Conservation (phyloP, 345 rosid genomes). For the Hibiscus trionum region DNA sequence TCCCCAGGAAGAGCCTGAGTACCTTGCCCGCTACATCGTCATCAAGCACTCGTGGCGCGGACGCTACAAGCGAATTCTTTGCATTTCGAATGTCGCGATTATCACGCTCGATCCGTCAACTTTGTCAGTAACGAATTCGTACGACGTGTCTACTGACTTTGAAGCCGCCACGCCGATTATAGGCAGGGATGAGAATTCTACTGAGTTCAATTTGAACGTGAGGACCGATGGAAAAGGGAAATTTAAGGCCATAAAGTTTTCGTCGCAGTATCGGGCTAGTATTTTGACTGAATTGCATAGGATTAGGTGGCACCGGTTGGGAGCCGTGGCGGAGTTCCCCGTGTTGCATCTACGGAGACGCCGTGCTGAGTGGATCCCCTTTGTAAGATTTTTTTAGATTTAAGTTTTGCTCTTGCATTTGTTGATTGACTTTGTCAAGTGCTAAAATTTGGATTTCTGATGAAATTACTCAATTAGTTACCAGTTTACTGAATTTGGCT, state of each 20-base stretch:
- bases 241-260: slow-evolving; percentile 74
- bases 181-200: slow-evolving; percentile 66
- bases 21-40: slow-evolving; percentile 77
- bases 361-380: slow-evolving; percentile 72
- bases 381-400: slow-evolving; percentile 44
- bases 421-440: not conserved
- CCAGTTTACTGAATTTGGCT: no score
- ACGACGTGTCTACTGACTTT: slow-evolving; percentile 57
- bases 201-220: slow-evolving; percentile 70
- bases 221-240: slow-evolving; percentile 93
- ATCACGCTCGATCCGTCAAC: slow-evolving; percentile 80
- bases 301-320: slow-evolving; percentile 58
- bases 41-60: slow-evolving; percentile 98
- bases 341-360: slow-evolving; percentile 76
- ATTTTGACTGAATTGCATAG: slow-evolving; percentile 81
- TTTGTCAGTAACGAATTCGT: slow-evolving; percentile 68
- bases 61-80: slow-evolving; percentile 84
- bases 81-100: slow-evolving; percentile 55
- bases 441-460: not conserved
- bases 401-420: not conserved
- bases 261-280: slow-evolving; percentile 68
- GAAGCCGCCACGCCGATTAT: slow-evolving; percentile 71
- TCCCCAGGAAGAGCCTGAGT: slow-evolving; percentile 80
- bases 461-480: no score
- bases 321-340: slow-evolving; percentile 70